phyloP scores from a whole-genome alignment of 345 rosid genomes.

The Geranium rotundifolium region DNA sequence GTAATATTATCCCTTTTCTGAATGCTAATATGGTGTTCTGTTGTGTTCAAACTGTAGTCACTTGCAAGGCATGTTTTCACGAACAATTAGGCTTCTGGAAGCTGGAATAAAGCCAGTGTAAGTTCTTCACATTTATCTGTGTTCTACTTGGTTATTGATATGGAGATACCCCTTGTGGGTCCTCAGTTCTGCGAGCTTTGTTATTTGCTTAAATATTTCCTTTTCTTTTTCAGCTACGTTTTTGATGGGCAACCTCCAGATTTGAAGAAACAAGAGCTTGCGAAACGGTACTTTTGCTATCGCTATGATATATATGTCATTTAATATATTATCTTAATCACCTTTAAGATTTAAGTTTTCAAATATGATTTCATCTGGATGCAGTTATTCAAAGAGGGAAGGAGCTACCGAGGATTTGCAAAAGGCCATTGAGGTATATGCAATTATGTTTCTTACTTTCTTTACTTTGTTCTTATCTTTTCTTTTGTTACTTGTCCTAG shows the following conservation, averaged over 20 bases:
- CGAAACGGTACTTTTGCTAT: constrained; percentile 45
- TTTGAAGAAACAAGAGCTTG: constrained; percentile 78
- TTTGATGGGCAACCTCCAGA: constrained; percentile 90
- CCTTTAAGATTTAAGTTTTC: not conserved
- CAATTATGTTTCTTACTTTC: not conserved
- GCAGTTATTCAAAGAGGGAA: constrained; percentile 65
- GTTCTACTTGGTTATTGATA: not conserved
- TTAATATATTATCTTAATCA: not conserved
- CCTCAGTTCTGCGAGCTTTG: not conserved
- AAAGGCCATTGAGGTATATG: constrained; percentile 54
- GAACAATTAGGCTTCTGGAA: constrained; percentile 90
- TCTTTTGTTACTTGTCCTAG: not conserved
- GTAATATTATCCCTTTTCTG: too few relatives aligned
- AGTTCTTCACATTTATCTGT: constrained; percentile 15
- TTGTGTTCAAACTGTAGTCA: constrained; percentile 35
- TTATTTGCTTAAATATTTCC: not conserved
- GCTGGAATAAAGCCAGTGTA: constrained; percentile 96
- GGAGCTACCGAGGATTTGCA: constrained; percentile 67
- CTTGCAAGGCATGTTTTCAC: constrained; percentile 86
- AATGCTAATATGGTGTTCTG: not conserved
- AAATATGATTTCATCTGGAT: constrained; percentile 5
- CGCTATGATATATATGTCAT: not conserved
- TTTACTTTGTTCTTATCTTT: not conserved
- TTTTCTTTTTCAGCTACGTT: constrained; percentile 43
- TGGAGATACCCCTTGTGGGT: not conserved